These are phyloP conservation scores for Cyclotella kingstonii DNA, from an alignment of 108 stramenopile genomes.

Conservation along the genomic window DNA sequence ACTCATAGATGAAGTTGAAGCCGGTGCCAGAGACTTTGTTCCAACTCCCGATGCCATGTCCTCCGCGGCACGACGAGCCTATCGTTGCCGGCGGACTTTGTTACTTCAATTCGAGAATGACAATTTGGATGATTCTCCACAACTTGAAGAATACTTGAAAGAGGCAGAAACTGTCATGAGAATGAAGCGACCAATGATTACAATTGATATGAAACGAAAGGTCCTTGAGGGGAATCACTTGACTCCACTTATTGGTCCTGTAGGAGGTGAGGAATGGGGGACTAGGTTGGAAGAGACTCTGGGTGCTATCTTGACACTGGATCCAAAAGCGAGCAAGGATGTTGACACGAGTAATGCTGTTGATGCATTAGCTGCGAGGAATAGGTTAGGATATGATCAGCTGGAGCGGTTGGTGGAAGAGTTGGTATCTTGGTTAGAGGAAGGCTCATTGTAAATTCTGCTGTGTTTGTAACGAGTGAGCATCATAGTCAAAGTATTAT, in stretches of 20 bases:
- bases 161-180: constrained; percentile 84
- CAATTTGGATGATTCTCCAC: constrained; percentile 84
- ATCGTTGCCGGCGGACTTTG: constrained; percentile 84
- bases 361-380: constrained; percentile 10
- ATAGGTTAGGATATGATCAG: constrained; percentile 28
- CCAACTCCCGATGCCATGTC: constrained; percentile 76
- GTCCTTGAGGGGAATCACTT: constrained; percentile 67
- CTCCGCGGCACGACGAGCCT: constrained; percentile 75
- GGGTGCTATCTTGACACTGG: constrained; percentile 48
- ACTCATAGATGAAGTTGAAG: constrained; percentile 75
- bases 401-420: constrained; percentile 54
- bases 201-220: constrained; percentile 76
- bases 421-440: constrained; percentile 76
- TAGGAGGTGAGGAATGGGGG: constrained; percentile 54
- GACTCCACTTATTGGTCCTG: constrained; percentile 59
- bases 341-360: background rate
- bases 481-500: no score
- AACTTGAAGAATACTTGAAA: constrained; percentile 74
- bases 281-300: constrained; percentile 59
- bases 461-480: no score
- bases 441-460: constrained; percentile 42
- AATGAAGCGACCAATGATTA: constrained; percentile 91
- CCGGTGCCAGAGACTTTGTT: constrained; percentile 83
- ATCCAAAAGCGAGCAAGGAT: background rate
- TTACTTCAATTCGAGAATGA: constrained; percentile 86